These are phyloP conservation scores for Fusarium irregulare DNA, from an alignment of 2,329 filamentous ascomycete genomes.

Conservation along the genomic window DNA sequence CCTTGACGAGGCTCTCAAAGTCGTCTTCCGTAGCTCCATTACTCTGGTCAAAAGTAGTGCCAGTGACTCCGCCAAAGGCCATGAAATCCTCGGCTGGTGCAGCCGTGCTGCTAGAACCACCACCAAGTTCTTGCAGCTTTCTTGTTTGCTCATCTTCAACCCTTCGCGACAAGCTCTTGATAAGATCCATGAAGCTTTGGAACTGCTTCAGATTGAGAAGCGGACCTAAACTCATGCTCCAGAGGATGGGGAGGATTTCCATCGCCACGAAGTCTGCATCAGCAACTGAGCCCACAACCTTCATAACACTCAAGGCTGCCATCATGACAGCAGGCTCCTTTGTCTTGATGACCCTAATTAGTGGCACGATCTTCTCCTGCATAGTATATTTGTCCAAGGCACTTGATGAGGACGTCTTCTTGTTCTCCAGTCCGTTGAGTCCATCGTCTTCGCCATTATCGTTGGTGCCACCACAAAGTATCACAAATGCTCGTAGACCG, in stretches of 20 bases:
- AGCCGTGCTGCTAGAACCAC: constrained; percentile 63
- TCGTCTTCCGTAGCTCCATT: constrained; percentile 73
- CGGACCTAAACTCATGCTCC: constrained; percentile 91
- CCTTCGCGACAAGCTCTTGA: constrained; percentile 80
- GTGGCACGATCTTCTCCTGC: constrained; percentile 94
- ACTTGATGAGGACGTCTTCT: constrained; percentile 74
- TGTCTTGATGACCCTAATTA: constrained; percentile 93
- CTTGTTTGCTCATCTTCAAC: constrained; percentile 90
- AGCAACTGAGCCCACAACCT: constrained; percentile 82
- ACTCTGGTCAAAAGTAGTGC: constrained; percentile 64
- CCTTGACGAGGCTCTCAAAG: constrained; percentile 91
- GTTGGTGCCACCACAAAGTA: constrained; percentile 83
- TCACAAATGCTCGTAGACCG: constrained; percentile 88
- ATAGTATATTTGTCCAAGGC: constrained; percentile 98
- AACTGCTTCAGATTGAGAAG: constrained; percentile 90
- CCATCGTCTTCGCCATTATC: constrained; percentile 70
- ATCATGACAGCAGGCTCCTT: constrained; percentile 99
- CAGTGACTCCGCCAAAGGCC: constrained; percentile 75
- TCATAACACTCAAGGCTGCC: constrained; percentile 85
- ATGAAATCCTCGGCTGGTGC: constrained; percentile 74
- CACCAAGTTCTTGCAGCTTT: constrained; percentile 86
- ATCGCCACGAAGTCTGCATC: constrained; percentile 93
- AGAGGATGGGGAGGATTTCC: constrained; percentile 89
- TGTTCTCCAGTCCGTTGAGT: constrained; percentile 77
- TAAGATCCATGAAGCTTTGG: constrained; percentile 87